A percentile compares a stretch with the other conserved stretches of the same genome.
Conservation (phyloP, 2,329 filamentous ascomycete species). For the Chaetomium sp. region DNA sequence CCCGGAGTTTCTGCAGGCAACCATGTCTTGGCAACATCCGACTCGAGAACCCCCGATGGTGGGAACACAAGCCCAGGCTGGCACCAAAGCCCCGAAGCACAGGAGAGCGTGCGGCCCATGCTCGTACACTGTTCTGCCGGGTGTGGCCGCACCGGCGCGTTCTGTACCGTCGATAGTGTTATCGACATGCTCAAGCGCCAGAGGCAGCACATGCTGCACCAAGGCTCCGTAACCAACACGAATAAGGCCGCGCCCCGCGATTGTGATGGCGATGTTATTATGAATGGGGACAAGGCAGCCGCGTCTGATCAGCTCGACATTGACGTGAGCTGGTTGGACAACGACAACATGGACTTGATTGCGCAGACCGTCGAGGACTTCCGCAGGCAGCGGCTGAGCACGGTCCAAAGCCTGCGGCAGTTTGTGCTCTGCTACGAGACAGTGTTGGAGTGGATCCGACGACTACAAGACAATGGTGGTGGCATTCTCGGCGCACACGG, state of each 20-base stretch:
- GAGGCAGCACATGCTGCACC: constrained; percentile 32
- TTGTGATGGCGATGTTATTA: constrained; percentile 41
- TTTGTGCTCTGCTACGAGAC: constrained; percentile 97
- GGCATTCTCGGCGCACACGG: constrained; percentile 7
- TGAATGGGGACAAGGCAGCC: constrained; percentile 27
- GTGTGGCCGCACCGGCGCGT: constrained; percentile 90
- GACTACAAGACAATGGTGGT: constrained; percentile 36
- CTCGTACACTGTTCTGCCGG: constrained; percentile 94
- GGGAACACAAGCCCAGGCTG: constrained; percentile 32
- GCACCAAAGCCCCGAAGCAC: constrained; percentile 54
- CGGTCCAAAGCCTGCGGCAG: constrained; percentile 92
- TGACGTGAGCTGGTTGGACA: constrained; percentile 60
- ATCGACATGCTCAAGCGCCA: constrained; percentile 96
- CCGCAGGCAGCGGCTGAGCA: constrained; percentile 78
- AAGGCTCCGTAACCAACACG: neutral
- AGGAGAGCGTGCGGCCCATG: constrained; percentile 57
- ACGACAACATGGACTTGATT: constrained; percentile 70
- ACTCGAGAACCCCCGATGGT: neutral
- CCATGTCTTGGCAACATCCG: neutral
- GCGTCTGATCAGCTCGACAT: constrained; percentile 8
- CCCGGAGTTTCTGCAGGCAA: neutral
- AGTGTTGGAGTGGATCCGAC: constrained; percentile 74
- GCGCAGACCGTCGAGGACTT: constrained; percentile 88
- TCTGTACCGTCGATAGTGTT: constrained; percentile 93
- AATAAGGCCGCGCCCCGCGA: constrained; percentile 20